Conservation (phyloP, 169 alveolate genomes). For the Cryptosporidium canis region DNA sequence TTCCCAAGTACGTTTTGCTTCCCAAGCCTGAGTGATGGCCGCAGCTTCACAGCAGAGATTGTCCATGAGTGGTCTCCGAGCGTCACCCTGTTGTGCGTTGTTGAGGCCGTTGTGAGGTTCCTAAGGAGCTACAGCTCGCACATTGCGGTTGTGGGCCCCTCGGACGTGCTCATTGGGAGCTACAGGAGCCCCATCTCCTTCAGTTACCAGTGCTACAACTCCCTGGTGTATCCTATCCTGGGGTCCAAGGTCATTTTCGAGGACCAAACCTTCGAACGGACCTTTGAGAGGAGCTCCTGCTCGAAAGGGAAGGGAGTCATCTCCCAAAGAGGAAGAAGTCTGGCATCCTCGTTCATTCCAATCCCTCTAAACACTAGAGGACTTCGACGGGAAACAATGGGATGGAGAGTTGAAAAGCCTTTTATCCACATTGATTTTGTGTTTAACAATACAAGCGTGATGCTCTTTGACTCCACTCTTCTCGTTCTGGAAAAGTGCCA, state of each 20-base stretch:
- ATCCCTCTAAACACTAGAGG: conserved; percentile 62
- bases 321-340: conserved; percentile 24
- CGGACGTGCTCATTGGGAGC: conserved; percentile 48
- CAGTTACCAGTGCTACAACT: conserved; percentile 41
- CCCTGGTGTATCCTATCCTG: conserved; percentile 38
- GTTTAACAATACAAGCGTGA: conserved; percentile 48
- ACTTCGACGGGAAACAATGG: conserved; percentile 15
- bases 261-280: neutral
- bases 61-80: conserved; percentile 69
- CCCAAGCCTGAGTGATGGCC: conserved; percentile 70
- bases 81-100: neutral
- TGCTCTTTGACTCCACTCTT: conserved; percentile 30
- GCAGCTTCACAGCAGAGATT: conserved; percentile 48
- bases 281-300: neutral
- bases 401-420: conserved; percentile 52
- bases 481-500: conserved; percentile 7
- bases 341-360: conserved; percentile 17
- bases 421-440: conserved; percentile 26
- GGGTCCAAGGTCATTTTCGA: neutral
- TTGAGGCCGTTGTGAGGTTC: neutral
- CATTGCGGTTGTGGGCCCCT: conserved; percentile 17
- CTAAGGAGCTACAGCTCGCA: neutral
- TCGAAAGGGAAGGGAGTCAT: neutral
- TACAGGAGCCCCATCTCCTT: conserved; percentile 53
- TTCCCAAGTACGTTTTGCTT: conserved; percentile 67